Percentiles rank a stretch among this genome's conserved stretches.
Conservation (phyloP, 139 green algal species). For the Volvox reticuliferus region DNA sequence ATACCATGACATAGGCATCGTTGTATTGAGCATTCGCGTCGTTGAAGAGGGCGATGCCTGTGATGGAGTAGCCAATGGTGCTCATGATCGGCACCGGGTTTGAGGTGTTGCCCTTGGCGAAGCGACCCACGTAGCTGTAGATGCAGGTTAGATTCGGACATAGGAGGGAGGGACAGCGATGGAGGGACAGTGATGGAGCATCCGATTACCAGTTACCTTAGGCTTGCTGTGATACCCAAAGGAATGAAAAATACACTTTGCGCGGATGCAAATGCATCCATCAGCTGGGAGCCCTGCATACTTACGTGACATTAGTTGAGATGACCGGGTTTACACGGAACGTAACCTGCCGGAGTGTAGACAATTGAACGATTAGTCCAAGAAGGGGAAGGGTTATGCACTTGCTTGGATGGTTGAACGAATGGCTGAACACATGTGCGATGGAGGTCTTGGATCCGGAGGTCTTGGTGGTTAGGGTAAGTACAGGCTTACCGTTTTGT, state of each 20-base stretch:
- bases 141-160: too few species aligned
- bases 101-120: background rate
- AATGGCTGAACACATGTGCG: too few species aligned
- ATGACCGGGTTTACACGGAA: background rate
- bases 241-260: too few species aligned
- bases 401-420: too few species aligned
- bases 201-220: too few species aligned
- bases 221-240: too few species aligned
- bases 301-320: background rate
- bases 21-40: background rate
- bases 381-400: too few species aligned
- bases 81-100: background rate
- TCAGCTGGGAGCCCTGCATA: too few species aligned
- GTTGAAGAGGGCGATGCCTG: slow-evolving; percentile 16
- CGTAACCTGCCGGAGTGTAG: background rate
- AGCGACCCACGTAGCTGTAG: background rate
- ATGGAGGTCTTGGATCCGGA: too few species aligned
- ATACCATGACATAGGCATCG: background rate
- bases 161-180: too few species aligned
- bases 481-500: background rate
- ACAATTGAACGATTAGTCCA: background rate
- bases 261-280: too few species aligned
- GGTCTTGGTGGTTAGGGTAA: background rate
- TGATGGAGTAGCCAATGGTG: background rate
- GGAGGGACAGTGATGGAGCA: too few species aligned